A percentile compares a stretch with the other conserved stretches of the same genome.
Conservation (phyloP, 495 filamentous ascomycete species). For the Aspergillus sclerotioniger region DNA sequence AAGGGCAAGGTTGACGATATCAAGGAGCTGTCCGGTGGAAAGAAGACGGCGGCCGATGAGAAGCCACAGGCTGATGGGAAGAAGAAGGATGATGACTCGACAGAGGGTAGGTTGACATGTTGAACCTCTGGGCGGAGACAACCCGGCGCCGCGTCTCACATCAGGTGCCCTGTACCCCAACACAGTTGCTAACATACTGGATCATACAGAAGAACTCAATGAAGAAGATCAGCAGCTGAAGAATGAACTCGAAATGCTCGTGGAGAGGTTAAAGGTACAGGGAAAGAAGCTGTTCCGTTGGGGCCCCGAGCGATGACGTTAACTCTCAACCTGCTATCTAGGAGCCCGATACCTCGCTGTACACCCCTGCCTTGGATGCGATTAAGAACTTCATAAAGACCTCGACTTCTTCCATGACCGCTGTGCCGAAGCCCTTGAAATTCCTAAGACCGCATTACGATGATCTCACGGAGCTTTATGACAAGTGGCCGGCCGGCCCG, state of each 20-base stretch:
- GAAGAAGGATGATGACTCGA: slow-evolving; percentile 63
- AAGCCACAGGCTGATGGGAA: slow-evolving; percentile 71
- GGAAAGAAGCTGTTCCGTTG: slow-evolving; percentile 2
- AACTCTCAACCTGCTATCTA: slow-evolving; percentile 37
- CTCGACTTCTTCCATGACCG: slow-evolving; percentile 98
- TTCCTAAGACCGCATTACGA: slow-evolving; percentile 96
- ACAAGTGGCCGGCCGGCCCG: slow-evolving; percentile 78
- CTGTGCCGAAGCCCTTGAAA: slow-evolving; percentile 96
- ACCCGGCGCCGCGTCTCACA: neutral
- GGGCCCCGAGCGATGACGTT: slow-evolving; percentile 22
- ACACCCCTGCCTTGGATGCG: slow-evolving; percentile 85
- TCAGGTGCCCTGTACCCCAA: neutral
- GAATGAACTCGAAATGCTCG: slow-evolving; percentile 96
- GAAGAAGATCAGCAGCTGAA: slow-evolving; percentile 98
- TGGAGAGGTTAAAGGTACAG: slow-evolving; percentile 86
- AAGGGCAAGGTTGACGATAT: slow-evolving; percentile 82
- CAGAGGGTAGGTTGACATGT: slow-evolving; percentile 49
- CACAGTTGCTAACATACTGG: slow-evolving; percentile 13
- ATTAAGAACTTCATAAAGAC: slow-evolving; percentile 99
- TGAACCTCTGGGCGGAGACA: slow-evolving; percentile 2
- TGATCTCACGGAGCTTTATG: slow-evolving; percentile 79
- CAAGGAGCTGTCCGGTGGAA: slow-evolving; percentile 54
- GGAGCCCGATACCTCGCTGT: slow-evolving; percentile 84
- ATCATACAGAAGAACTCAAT: slow-evolving; percentile 76
- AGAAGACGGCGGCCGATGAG: slow-evolving; percentile 65